Base-by-base conservation (phyloP, 1,139 yeast species). In the Kodamaea suecica region DNA sequence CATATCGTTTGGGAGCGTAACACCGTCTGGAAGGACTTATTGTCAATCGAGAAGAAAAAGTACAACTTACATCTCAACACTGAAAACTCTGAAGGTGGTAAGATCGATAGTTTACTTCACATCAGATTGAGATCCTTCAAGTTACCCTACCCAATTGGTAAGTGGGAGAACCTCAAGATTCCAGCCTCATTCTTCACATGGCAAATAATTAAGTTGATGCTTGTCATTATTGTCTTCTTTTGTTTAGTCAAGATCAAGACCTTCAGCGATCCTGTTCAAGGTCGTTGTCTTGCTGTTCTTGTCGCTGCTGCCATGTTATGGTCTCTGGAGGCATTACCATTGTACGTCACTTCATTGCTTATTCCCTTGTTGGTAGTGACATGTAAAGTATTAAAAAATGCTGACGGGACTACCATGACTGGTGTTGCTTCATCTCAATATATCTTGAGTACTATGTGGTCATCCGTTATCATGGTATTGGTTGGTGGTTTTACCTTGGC, bases 11-110 rank as follows among this genome's bases (percentile, higher is more conserved):
- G 95, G 95, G 97, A 88, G 60, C 75, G 97, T 57, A 87, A 87
- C 57, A 90, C 97, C 0, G 97, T 90, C 16, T 90, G 97, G 97
- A 82, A 92, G 52, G 97, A 90, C 55, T 82, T 90, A 86, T 82
- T 88, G 55, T 92, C 92, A 9, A 63, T 88, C 52, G 96, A 90
- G 57, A 76, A 95, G 52, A 80, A 70, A 40, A 52, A 61, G 16
- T 64, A 66, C 43, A 59, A 60, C 39, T 49, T 63, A 43, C 56
- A 61, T 43, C 63, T 61, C 34, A 58, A 50, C 36, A 50, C 57
- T 3, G 47, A 55, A 28, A 45, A 49, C 29, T 61, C 60, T 35
- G 57, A 61, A 59, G 68, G 69, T 14, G 68, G 61, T 37, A 6
- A 6, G 6, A 6, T 6, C 6, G 9, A 19, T 9, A 19, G 21